Evolutionary conservation across 2,329 filamentous ascomycete genomes (phyloP), one percentile per base, ranked within the genome.

Genomic region (Aspergillus floridensis): DNA sequence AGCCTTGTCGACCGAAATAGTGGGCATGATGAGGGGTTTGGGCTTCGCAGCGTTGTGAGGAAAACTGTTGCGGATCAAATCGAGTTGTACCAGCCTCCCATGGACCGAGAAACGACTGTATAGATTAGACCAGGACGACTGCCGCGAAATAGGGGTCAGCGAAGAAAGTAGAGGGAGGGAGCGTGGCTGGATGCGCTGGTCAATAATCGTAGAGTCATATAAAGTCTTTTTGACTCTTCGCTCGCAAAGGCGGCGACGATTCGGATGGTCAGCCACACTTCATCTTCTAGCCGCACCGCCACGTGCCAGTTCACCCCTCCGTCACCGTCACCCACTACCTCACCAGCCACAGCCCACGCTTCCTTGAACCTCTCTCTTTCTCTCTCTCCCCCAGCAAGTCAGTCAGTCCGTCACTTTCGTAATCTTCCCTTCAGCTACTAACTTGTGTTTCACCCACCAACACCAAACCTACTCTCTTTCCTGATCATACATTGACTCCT

Each of bases 1-100:
- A 72, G 92, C 93, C 82, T 98, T 99, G 83, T 98, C 91, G 70
- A 98, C 93, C 69, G 89, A 85, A 70, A 99, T 97, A 75, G 95
- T 99, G 80, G 95, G 95, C 95, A 97, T 97, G 62, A 76, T 86
- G 77, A 74, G 69, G 67, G 66, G 63, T 64, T 64, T 66, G 59
- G 58, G 53, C 62, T 66, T 58, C 32, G 68, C 64, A 65, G 65
- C 62, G 65, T n/a, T 31, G 52, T 62, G 31, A 60, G 55, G 57
- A 26, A 26, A 59, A 61, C 22, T 41, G 24, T 24, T 48, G 12
- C 19, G 3, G 41, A 14, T 47, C 24, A 51, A 50, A 31, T 19
- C 6, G 31, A 56, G 32, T 49, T 35, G n/a, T 44, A 56, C 21
- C 56, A 48, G 54, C 38, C 49, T 61, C 53, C 50, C 53, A 63